Percentiles rank a stretch among this genome's conserved stretches.
phyloP scores from a whole-genome alignment of 345 rosid genomes.

The Bruguiera gymnorhiza region DNA sequence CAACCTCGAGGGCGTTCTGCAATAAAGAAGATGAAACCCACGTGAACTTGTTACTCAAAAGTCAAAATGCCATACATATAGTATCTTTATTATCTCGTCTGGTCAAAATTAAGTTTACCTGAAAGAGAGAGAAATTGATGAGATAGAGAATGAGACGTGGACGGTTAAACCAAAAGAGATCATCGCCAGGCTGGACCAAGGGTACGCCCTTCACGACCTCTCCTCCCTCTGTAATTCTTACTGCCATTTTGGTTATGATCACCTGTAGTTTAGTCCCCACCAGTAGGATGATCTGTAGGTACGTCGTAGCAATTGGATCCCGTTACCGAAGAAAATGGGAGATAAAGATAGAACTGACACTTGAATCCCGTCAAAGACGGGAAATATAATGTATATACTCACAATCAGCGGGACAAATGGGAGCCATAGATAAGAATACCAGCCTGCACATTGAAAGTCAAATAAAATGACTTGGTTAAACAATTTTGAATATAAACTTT shows the following conservation, averaged over 20 bases:
- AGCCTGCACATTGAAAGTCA: conserved; percentile 18
- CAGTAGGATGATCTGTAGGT: conserved; percentile 20
- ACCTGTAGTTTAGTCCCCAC: conserved; percentile 31
- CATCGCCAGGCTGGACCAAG: conserved; percentile 23
- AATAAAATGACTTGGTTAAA: neutral
- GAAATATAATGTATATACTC: conserved; percentile 7
- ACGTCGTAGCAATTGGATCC: neutral
- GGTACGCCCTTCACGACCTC: conserved; percentile 24
- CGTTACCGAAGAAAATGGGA: no score
- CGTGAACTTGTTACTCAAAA: neutral
- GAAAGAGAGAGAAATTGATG: conserved; percentile 28
- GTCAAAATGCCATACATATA: neutral
- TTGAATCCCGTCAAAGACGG: no score
- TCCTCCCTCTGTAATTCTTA: conserved; percentile 21
- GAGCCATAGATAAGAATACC: conserved; percentile 35
- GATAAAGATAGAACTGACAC: no score
- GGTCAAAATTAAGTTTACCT: conserved; percentile 5
- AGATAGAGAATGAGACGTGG: conserved; percentile 28
- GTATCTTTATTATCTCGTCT: no score
- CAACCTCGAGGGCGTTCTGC: conserved; percentile 33
- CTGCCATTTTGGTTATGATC: conserved; percentile 29
- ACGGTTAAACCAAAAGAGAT: conserved; percentile 29
- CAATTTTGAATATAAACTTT: no score
- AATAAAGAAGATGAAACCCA: neutral
- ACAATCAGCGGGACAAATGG: conserved; percentile 38